Percentiles rank a stretch among this genome's conserved stretches.
Evolutionary conservation across 495 filamentous ascomycete genomes (phyloP).

Genomic region (Neohortaea acidophila): DNA sequence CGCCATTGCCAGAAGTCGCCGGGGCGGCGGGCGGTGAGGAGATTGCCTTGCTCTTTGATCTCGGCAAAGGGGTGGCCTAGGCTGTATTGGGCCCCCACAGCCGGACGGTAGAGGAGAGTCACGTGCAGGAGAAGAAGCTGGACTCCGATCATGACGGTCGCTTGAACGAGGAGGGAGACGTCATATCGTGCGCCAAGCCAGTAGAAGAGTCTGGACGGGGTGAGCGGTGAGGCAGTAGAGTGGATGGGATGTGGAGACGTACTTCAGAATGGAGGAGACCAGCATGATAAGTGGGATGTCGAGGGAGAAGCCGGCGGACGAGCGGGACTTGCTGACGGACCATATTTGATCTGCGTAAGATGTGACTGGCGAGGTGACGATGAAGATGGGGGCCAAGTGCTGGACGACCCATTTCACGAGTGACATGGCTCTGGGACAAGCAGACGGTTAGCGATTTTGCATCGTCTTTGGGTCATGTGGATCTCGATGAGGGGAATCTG

Average conservation of each 20-base stretch:
- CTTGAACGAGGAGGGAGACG: slow-evolving; percentile 63
- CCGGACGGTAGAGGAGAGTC: slow-evolving; percentile 75
- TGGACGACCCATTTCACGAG: slow-evolving; percentile 18
- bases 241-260: slow-evolving; percentile 19
- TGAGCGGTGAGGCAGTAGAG: slow-evolving; percentile 2
- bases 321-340: slow-evolving; percentile 65
- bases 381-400: slow-evolving; percentile 30
- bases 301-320: slow-evolving; percentile 73
- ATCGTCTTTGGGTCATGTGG: too few species aligned
- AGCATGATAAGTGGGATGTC: slow-evolving; percentile 98
- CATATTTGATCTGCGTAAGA: slow-evolving; percentile 87
- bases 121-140: slow-evolving; percentile 77
- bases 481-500: too few species aligned
- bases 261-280: slow-evolving; percentile 81
- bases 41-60: slow-evolving; percentile 31
- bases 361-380: slow-evolving; percentile 68
- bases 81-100: slow-evolving; percentile 23
- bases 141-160: slow-evolving; percentile 70
- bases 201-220: slow-evolving; percentile 59
- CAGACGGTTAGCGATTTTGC: too few species aligned
- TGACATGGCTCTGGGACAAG: slow-evolving; percentile 11
- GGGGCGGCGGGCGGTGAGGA: slow-evolving; percentile 36
- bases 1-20: slow-evolving; percentile 95
- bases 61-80: slow-evolving; percentile 36
- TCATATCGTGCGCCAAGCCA: slow-evolving; percentile 85